Evolutionary conservation across 2,329 filamentous ascomycete species (phyloP).

Genomic region (Fusarium tricinctum): DNA sequence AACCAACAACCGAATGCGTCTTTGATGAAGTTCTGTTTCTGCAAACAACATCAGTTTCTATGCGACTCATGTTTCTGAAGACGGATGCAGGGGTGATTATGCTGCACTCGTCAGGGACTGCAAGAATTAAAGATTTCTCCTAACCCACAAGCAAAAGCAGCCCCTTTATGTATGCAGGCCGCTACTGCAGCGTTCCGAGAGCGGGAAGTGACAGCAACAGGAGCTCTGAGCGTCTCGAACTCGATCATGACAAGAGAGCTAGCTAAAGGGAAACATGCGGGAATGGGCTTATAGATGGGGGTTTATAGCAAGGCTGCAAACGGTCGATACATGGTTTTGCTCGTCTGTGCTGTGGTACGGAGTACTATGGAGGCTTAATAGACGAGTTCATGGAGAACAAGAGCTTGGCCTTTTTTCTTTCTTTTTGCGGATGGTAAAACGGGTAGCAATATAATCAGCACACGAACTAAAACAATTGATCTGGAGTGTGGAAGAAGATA

Average conservation of each 20-base stretch:
- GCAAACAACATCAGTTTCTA: constrained; percentile 2
- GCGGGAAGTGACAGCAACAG: constrained; percentile 42
- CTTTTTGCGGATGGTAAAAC: not conserved
- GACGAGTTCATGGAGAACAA: constrained; percentile 23
- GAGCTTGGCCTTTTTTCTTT: constrained; percentile 23
- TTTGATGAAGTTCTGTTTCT: constrained; percentile 4
- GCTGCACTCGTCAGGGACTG: constrained; percentile 10
- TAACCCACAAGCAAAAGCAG: constrained; percentile 19
- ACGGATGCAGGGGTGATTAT: constrained; percentile 8
- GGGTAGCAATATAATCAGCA: not conserved
- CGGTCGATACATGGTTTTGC: constrained; percentile 9
- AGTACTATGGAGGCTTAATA: constrained; percentile 1
- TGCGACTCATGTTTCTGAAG: not conserved
- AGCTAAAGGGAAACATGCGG: constrained; percentile 18
- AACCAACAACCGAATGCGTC: constrained; percentile 13
- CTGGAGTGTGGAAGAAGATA: not conserved
- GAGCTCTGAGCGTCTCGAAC: constrained; percentile 33
- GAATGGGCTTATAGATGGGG: constrained; percentile 26
- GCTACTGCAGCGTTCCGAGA: constrained; percentile 44
- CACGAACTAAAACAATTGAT: not conserved
- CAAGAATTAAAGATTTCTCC: constrained; percentile 10
- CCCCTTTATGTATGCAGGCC: constrained; percentile 43
- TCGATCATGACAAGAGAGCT: constrained; percentile 10
- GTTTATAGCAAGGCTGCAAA: constrained; percentile 14
- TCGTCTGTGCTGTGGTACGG: not conserved